These are phyloP conservation scores for Arthrocladium fulminans DNA, from an alignment of 2,329 filamentous ascomycete genomes.

Conservation along the genomic window DNA sequence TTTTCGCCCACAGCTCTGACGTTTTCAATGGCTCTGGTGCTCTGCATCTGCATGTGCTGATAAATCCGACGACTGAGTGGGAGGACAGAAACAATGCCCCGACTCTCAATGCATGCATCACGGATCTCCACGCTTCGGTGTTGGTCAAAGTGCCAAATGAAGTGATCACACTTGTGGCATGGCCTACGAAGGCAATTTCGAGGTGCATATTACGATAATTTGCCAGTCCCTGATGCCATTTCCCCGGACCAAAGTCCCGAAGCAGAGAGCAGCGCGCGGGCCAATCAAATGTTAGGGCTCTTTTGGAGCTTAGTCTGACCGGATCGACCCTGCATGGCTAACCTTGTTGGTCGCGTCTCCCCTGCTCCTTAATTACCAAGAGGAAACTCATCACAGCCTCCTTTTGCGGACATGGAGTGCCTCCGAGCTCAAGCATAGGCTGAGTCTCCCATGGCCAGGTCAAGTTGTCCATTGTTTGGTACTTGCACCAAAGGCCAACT, in stretches of 20 bases:
- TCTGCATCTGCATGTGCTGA: background rate
- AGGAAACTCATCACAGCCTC: too few species aligned
- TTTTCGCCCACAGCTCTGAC: background rate
- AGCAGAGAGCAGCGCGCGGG: background rate
- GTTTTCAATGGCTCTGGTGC: background rate
- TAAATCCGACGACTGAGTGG: background rate
- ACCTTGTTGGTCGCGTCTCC: constrained; percentile 2
- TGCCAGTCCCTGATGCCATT: background rate
- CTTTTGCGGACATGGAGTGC: too few species aligned
- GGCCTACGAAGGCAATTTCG: background rate
- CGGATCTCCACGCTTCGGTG: background rate
- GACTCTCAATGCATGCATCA: background rate
- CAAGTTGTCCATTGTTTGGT: too few species aligned
- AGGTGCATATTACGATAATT: background rate
- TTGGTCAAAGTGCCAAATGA: background rate
- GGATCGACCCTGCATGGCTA: background rate
- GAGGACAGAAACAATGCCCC: background rate
- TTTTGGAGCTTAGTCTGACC: background rate
- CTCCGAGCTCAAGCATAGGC: too few species aligned
- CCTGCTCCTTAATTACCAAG: too few species aligned
- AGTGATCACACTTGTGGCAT: background rate
- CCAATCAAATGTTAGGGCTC: background rate
- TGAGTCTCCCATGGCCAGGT: too few species aligned
- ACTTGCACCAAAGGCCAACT: background rate
- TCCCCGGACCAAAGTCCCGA: background rate